Evolutionary conservation across 306 rosid species (phyloP).

Genomic region (Ormosia emarginata): DNA sequence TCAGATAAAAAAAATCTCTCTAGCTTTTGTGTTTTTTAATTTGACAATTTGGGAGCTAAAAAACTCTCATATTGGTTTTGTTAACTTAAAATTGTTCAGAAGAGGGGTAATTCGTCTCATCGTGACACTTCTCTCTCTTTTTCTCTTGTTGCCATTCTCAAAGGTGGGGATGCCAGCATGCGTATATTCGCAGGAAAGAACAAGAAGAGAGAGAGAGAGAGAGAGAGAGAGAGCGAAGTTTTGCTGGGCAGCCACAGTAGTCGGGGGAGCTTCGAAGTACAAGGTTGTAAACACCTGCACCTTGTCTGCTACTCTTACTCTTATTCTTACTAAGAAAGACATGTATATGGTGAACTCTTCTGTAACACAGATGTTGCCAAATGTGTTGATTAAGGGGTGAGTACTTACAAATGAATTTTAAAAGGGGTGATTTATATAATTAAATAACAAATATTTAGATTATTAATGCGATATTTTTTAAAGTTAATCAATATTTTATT

Average conservation of each 20-base stretch:
- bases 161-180: conserved; percentile 14
- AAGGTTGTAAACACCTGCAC: conserved; percentile 29
- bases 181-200: conserved; percentile 23
- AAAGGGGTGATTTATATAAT: no score
- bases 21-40: background rate
- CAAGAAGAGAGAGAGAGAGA: background rate
- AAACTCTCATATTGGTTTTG: background rate
- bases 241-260: conserved; percentile 27
- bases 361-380: no score
- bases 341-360: no score
- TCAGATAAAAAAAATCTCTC: no score
- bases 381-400: no score
- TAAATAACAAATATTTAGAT: no score
- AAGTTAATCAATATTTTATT: no score
- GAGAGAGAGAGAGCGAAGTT: background rate
- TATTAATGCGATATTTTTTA: no score
- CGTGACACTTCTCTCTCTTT: background rate
- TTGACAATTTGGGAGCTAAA: background rate
- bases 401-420: no score
- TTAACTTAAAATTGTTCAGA: background rate
- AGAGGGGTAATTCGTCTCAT: background rate
- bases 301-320: conserved; percentile 21
- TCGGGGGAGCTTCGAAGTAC: conserved; percentile 31
- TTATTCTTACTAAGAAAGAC: no score
- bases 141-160: background rate